Percentiles rank a stretch among this genome's conserved stretches.
Evolutionary conservation across 2,329 filamentous ascomycete genomes (phyloP).

Genomic region (Immersiporthe knoxdaviesiana): DNA sequence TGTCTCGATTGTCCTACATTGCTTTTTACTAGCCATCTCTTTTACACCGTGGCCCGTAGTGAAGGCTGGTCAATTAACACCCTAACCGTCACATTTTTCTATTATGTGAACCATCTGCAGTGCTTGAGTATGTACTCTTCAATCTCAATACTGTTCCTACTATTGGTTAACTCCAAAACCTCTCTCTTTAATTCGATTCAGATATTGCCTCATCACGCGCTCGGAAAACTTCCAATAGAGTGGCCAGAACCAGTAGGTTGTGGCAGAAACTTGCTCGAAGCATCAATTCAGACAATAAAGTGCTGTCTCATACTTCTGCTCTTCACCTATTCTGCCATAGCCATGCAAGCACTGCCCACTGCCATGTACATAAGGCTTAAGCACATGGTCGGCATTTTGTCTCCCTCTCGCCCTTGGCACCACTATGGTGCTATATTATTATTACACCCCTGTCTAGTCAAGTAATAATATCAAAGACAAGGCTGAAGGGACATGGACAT

Average conservation of each 20-base stretch:
- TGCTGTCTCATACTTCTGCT: too few relatives aligned
- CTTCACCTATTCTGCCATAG: too few relatives aligned
- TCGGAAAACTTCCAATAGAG: background rate
- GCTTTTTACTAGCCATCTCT: background rate
- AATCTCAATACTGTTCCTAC: too few relatives aligned
- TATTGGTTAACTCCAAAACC: too few relatives aligned
- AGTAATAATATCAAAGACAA: background rate
- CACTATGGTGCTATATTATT: background rate
- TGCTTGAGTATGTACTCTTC: too few relatives aligned
- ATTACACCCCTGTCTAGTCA: background rate
- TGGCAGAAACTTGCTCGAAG: background rate
- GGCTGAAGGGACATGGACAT: background rate
- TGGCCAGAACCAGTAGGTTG: background rate
- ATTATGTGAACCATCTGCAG: too few relatives aligned
- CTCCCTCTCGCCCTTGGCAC: background rate
- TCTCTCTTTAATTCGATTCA: too few relatives aligned
- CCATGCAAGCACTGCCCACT: too few relatives aligned
- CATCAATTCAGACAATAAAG: background rate
- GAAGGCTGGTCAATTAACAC: background rate
- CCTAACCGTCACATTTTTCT: too few relatives aligned
- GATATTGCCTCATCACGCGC: too few relatives aligned
- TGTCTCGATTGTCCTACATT: background rate
- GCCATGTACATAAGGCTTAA: too few relatives aligned
- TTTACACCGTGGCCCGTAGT: background rate
- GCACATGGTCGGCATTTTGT: too few relatives aligned